Base-by-base conservation (phyloP, 371 early-diverging fungal genomes). In the Mucor piriformis region DNA sequence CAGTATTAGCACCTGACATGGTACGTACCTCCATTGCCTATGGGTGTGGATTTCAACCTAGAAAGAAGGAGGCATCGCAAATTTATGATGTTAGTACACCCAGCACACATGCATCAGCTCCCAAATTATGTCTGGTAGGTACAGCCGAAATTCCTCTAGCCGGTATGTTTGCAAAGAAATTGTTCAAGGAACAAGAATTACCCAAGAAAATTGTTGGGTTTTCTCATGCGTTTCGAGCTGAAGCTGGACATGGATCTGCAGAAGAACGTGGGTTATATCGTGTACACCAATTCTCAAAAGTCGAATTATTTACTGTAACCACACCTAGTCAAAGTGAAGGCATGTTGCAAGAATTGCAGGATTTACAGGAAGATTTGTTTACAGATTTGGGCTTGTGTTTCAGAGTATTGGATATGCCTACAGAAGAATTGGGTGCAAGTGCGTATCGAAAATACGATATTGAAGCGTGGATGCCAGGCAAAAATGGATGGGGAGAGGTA, bases 401-500 rank as follows among this genome's bases (percentile, higher is more conserved):
- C 78, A 85, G 92, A 42, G 81, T 95, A 1, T 71, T 96, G 54
- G 89, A 94, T 61, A 97, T 97, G 97, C 95, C 97, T 8, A 92
- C 93, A 0, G 84, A 89, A 43, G 97, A 97, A 72, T 74, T 97
- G 23, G 97, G 97, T 24, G 94, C 94, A 8, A 92, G 94, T 56
- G 96, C 95, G 0, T 93, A 88, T 72, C 79, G 89, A 46, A 97
- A 97, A 59, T 92, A 87, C 61, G 96, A 97, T 59, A 93, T 97
- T 60, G 97, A 97, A 68, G 95, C 95, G 6, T 95, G 95, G 93
- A 91, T 97, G 90, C 96, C 96, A 1, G 95, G 94, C 4, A 82
- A 90, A 40, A 76, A 85, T 38, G 69, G 66, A 11, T 97, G 95
- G 95, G 97, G 97, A 44, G 97, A 96, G 77, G 87, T 88, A 72